Conservation (phyloP, 1,284 basidiomycete species). For the Neonothopanus nambi region DNA sequence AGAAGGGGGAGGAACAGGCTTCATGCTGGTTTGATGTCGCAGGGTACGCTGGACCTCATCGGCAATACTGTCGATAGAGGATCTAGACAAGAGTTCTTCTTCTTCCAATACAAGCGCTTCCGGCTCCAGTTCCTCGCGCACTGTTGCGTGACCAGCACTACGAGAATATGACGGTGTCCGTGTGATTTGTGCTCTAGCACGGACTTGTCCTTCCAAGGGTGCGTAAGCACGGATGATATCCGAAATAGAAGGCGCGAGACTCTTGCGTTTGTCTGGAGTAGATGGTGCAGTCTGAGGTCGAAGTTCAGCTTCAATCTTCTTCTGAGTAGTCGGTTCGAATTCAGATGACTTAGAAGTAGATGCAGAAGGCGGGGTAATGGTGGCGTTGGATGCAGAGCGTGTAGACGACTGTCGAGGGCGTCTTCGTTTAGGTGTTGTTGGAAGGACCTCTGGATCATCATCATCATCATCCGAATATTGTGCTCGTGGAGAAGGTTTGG, state of each 20-base stretch:
- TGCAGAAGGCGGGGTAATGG: constrained; percentile 13
- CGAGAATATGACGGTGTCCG: constrained; percentile 50
- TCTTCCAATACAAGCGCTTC: constrained; percentile 52
- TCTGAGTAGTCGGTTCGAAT: constrained; percentile 2
- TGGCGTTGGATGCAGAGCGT: constrained; percentile 37
- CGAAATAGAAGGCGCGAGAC: constrained; percentile 72
- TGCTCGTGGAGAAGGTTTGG: constrained; percentile 31
- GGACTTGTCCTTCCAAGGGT: constrained; percentile 50
- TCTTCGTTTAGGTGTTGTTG: constrained; percentile 38
- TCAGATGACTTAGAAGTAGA: constrained; percentile 9
- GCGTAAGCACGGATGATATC: constrained; percentile 80
- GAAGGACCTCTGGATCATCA: constrained; percentile 30
- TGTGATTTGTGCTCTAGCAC: constrained; percentile 39
- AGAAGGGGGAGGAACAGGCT: constrained; percentile 42
- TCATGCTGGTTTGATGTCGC: constrained; percentile 54
- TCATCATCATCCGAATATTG: constrained; percentile 53
- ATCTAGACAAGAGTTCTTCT: constrained; percentile 68
- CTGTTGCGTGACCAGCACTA: constrained; percentile 44
- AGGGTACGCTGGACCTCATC: constrained; percentile 75
- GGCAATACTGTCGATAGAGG: constrained; percentile 81
- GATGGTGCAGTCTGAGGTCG: constrained; percentile 19
- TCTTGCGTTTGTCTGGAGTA: constrained; percentile 33
- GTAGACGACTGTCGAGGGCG: constrained; percentile 36
- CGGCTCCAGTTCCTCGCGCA: constrained; percentile 52
- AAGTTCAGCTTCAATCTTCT: constrained; percentile 18